Base-by-base conservation (phyloP, 1,139 yeast species). In the Diutina siamensis region DNA sequence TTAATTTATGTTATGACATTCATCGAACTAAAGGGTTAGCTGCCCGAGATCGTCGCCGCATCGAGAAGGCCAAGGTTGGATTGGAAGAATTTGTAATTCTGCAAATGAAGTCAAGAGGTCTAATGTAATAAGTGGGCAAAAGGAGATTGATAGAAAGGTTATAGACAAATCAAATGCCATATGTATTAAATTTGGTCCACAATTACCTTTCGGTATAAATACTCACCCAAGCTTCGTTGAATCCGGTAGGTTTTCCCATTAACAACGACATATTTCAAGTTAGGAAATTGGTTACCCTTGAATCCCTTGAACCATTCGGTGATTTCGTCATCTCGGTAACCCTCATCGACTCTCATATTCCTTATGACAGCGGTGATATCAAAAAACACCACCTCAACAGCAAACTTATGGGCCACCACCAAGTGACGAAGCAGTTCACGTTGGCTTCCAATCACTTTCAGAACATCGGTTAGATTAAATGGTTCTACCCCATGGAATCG, bases 161-260 rank as follows among this genome's bases (percentile, higher is more conserved):
- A n/a, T n/a, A n/a, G 15, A 33, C 35, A 18, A 7, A 18, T 8
- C 9, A n/a, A n/a, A n/a, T n/a, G n/a, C n/a, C n/a, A n/a, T n/a
- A n/a, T n/a, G n/a, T n/a, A n/a, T 17, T 17, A 38, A 13, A 38
- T 38, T 25, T 38, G 42, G 32, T 38, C 42, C 8, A 22, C 31
- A 15, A 38, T 38, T 7, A 38, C 32, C 20, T 38, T 38, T 7
- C 33, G 31, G 20, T 38, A 38, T 13, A 38, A 38, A 20, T 38
- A 38, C 22, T 38, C 42, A 8, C 42, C 42, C 42, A 38, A 38
- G 20, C 42, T 38, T 25, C 42, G 31, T 38, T 38, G 42, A 10
- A 38, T 38, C n/a, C 15, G 32, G n/a, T 25, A 38, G 1, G 42
- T 38, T 12, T 38, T 38, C 3, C 42, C 42, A 12, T 38, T 38